Base-by-base conservation (phyloP, 2,329 filamentous ascomycete genomes). In the Stachybotrys chartarum region DNA sequence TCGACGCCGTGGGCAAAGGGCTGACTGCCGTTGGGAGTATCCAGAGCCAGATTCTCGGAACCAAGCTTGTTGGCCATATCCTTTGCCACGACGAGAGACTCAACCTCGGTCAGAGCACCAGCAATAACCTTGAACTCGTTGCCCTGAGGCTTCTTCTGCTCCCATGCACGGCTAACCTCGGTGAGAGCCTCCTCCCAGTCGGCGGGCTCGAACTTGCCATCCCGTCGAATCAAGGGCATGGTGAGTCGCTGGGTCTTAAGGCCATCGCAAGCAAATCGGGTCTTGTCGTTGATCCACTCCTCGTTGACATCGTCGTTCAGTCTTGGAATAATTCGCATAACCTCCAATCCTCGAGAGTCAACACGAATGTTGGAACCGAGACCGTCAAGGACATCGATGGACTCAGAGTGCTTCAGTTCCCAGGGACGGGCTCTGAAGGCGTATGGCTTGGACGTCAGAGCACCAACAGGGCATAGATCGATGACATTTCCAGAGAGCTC, bases 251-350 rank as follows among this genome's bases (percentile, higher is more conserved):
- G 94, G 50, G 93, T 97, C 83, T 92, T 96, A 62, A 99, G 81
- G 52, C 94, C 94, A 71, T 99, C 94, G 71, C 92, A 96, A 47
- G 94, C 93, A 71, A 97, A 99, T 61, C 94, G 86, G 46, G 91
- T 87, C 82, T 97, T 99, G 79, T 99, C 94, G 75, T 97, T 94
- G 72, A 99, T 97, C 94, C 94, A 99, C 75, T 99, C 94, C 78
- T 99, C 94, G 73, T 99, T 99, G 66, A 99, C 85, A 66, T 97
- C 92, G 70, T 99, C 94, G 71, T 99, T 99, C 58, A 99, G 81
- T 65, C 94, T 85, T 57, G 94, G 94, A 16, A 97, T 70, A 58
- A 99, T 82, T 65, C 94, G 87, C 92, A 99, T 96, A 53, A 99
- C 93, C 76, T 97, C 92, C 61, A 97, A 79, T 57, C 94, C 94